Evolutionary conservation across 2,329 filamentous ascomycete species (phyloP), one percentile per base, ranked within the genome.

Genomic region (Penicillium sp.): DNA sequence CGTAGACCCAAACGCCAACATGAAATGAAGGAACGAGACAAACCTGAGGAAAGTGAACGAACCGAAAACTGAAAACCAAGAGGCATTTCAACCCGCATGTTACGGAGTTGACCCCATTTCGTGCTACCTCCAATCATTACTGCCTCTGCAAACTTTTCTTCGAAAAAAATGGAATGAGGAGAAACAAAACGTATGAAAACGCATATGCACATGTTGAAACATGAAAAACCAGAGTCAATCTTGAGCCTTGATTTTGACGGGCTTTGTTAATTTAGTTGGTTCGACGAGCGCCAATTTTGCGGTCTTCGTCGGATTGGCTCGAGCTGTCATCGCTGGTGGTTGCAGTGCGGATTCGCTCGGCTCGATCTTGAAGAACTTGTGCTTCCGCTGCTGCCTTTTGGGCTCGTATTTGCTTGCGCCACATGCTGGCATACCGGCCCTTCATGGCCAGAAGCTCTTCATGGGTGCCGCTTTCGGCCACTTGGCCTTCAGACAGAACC

Each of bases 401-500:
- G 2, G 90, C 89, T 56, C 88, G 83, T 59, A 90, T 92, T 72
- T 96, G 92, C 74, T 92, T 93, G 59, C 87, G 86, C 92, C 92
- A 96, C 86, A 96, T 92, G 56, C 86, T 87, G 10, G 85, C 83
- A 68, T 96, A 96, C 56, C 86, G 85, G 11, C 90, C 91, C 29
- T 85, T 85, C 45, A 83, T 77, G 2, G 80, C 80, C 5, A 96
- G 78, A 3, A 96, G 81, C 63, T 93, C 86, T 14, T 88, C 83
- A 68, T 96, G 92, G 0, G 86, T 92, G 14, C 91, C 91, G 45
- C 83, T 82, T 75, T 96, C 91, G 13, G 85, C 84, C 47, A 96
- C 88, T 43, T 83, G 81, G n/a, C 91, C 91, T 56, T 86, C 84
- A 59, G 89, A 86, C 29, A 92, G 80, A 43, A 95, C 91, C 49